A percentile compares a stretch with the other conserved stretches of the same genome.
Evolutionary conservation across 768 basidiomycete genomes (phyloP).

Genomic region (Galerina sulciceps): DNA sequence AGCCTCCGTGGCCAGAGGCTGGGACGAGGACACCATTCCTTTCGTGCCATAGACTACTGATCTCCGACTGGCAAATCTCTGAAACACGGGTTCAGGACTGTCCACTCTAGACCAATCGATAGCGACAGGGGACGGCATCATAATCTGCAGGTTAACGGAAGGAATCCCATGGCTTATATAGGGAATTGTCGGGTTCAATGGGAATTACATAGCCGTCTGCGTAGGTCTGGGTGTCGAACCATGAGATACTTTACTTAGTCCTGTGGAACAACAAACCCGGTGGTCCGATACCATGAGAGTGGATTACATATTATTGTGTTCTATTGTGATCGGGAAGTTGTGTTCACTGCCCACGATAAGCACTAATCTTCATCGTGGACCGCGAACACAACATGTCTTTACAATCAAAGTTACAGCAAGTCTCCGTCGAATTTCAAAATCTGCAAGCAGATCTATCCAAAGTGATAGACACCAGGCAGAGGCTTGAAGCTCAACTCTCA

Average conservation of each 20-base stretch:
- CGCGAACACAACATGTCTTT: constrained; percentile 49
- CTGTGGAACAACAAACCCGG: no score
- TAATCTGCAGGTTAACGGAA: background rate
- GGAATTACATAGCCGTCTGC: no score
- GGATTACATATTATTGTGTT: background rate
- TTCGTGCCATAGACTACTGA: constrained; percentile 88
- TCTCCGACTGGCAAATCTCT: constrained; percentile 81
- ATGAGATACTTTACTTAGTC: no score
- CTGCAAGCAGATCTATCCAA: constrained; percentile 74
- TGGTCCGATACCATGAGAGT: background rate
- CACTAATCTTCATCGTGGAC: constrained; percentile 18
- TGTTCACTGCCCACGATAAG: background rate
- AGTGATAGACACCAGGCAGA: constrained; percentile 80
- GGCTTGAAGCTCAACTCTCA: constrained; percentile 86
- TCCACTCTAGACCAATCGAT: constrained; percentile 67
- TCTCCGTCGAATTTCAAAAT: constrained; percentile 79
- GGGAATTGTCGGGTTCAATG: background rate
- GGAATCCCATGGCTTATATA: constrained; percentile 5
- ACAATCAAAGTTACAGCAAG: constrained; percentile 64
- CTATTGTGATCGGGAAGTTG: no score
- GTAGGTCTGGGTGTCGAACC: no score
- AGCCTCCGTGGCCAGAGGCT: constrained; percentile 90
- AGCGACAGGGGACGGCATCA: constrained; percentile 37
- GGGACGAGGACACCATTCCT: constrained; percentile 86
- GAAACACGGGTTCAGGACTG: constrained; percentile 65